A percentile compares a stretch with the other conserved stretches of the same genome.
These are phyloP conservation scores for Benincasa hispida DNA, from an alignment of 306 rosid genomes.

Conservation along the genomic window DNA sequence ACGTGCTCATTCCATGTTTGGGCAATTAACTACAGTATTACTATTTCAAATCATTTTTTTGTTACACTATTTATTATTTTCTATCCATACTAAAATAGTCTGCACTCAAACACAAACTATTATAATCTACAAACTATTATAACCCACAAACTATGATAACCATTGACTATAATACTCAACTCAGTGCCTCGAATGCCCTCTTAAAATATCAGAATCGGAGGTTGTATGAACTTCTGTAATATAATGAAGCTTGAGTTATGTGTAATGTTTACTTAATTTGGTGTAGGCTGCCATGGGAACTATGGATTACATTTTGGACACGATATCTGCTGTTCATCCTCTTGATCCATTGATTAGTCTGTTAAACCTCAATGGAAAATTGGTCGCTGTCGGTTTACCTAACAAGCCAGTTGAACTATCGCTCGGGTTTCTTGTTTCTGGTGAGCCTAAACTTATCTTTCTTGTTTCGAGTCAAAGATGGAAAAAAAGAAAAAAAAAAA, in stretches of 20 bases:
- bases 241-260: neutral
- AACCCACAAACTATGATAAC: no score
- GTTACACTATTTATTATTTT: no score
- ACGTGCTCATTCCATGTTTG: no score
- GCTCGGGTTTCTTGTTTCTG: constrained; percentile 37
- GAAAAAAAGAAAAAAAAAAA: neutral
- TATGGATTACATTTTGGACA: constrained; percentile 79
- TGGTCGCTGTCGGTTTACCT: constrained; percentile 65
- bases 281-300: constrained; percentile 57
- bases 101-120: no score
- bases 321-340: constrained; percentile 66
- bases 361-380: constrained; percentile 74
- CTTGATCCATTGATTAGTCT: constrained; percentile 52
- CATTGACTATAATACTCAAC: no score
- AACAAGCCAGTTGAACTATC: constrained; percentile 65
- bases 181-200: no score
- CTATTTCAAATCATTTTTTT: no score
- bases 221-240: neutral
- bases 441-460: constrained; percentile 23
- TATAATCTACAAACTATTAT: no score
- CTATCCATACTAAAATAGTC: no score
- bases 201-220: no score
- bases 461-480: neutral
- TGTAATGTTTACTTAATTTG: neutral
- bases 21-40: no score